Conservation (phyloP, 345 rosid species). For the Bruguiera gymnorhiza region DNA sequence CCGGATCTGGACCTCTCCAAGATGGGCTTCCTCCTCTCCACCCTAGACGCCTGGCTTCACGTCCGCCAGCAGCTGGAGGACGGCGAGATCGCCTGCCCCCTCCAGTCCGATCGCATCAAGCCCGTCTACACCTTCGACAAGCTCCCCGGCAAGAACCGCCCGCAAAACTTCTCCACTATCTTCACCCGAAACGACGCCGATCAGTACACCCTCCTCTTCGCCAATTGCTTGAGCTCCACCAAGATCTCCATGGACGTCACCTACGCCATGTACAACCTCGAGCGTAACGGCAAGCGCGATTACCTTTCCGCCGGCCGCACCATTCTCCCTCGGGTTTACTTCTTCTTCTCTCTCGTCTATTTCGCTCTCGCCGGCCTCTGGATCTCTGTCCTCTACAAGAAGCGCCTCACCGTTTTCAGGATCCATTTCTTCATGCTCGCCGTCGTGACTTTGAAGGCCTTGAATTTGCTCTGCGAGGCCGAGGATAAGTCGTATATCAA, state of each 20-base stretch:
- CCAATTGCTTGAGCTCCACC: slow-evolving; percentile 66
- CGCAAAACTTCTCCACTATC: slow-evolving; percentile 17
- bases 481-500: slow-evolving; percentile 89
- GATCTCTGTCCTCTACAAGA: slow-evolving; percentile 66
- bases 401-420: slow-evolving; percentile 67
- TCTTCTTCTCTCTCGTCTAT: slow-evolving; percentile 61
- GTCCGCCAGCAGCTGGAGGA: slow-evolving; percentile 76
- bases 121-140: slow-evolving; percentile 58
- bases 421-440: slow-evolving; percentile 95
- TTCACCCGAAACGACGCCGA: slow-evolving; percentile 51
- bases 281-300: slow-evolving; percentile 58
- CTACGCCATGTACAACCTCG: slow-evolving; percentile 88
- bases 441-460: slow-evolving; percentile 64
- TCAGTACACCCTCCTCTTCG: slow-evolving; percentile 76
- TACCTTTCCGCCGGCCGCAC: slow-evolving; percentile 88
- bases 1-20: slow-evolving; percentile 63
- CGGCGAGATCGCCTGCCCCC: slow-evolving; percentile 68
- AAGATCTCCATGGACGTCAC: slow-evolving; percentile 72
- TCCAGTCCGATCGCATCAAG: slow-evolving; percentile 61
- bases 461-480: slow-evolving; percentile 74
- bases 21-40: slow-evolving; percentile 94
- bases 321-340: slow-evolving; percentile 75
- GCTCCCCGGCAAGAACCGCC: slow-evolving; percentile 31
- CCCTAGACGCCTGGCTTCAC: slow-evolving; percentile 74
- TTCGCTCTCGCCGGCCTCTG: slow-evolving; percentile 62